Evolutionary conservation across 345 rosid genomes (phyloP), one percentile per base, ranked within the genome.

Genomic region (Xanthoceras sorbifolium): DNA sequence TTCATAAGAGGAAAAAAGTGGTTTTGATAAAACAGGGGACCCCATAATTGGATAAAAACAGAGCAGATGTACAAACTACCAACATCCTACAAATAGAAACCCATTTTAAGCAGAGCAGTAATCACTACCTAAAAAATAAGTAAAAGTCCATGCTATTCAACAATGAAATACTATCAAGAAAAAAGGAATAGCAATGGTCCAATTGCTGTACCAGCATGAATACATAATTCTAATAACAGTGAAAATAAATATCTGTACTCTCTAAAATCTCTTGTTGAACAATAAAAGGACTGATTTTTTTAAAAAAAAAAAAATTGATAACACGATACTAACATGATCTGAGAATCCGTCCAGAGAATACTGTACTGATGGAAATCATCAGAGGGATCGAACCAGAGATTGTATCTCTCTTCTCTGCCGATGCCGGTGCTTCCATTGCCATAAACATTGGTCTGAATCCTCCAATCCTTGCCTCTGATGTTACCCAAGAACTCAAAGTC

Each of bases 401-500:
- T 90, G 80, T 87, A 92, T 86, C 99, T 86, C 79, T 96, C 99
- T 86, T 96, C 99, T 79, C 99, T 89, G 75, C 99, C 99, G 9
- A 85, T 42, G 71, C 82, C 69, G 31, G 97, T 93, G 88, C 99
- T 96, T 69, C 99, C 98, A 84, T 96, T 92, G 66, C 98, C 99
- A 60, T 96, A 96, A 69, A 93, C 70, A 59, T 96, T 96, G 55
- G 99, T 96, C 86, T 96, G 99, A 85, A 96, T 88, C 90, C 99
- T 96, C 99, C 99, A 96, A 63, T 96, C 90, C 82, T 89, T 93
- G 73, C 98, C 99, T 88, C 98, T 92, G 26, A 96, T 93, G 82
- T 96, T 96, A 4, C 99, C 99, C 85, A 96, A 80, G 86, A 96
- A 96, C 88, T 96, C 98, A 73, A 96, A 96, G 86, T 96, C 99